Evolutionary conservation across 345 rosid genomes (phyloP).

Genomic region (Linum trigynum): DNA sequence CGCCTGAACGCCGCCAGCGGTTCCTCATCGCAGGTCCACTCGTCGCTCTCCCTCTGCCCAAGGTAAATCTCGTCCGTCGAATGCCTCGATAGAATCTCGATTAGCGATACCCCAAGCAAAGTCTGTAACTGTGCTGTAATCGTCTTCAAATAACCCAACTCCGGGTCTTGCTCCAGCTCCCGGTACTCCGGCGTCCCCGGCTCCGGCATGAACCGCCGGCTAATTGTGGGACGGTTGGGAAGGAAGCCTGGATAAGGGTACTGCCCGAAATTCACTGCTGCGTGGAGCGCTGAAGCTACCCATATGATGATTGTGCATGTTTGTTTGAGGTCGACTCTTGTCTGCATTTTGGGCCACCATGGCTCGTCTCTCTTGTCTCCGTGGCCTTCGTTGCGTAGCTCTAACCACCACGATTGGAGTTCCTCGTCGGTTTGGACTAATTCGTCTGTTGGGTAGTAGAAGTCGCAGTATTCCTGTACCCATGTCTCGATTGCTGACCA

Average conservation of each 20-base stretch:
- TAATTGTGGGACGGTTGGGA: slow-evolving; percentile 80
- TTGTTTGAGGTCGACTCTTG: slow-evolving; percentile 41
- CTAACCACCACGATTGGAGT: slow-evolving; percentile 86
- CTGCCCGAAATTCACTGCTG: slow-evolving; percentile 93
- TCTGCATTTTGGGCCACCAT: slow-evolving; percentile 78
- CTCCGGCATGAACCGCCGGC: slow-evolving; percentile 93
- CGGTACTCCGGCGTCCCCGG: slow-evolving; percentile 59
- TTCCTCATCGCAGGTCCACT: slow-evolving; percentile 72
- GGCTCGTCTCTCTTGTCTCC: slow-evolving; percentile 59
- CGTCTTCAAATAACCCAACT: slow-evolving; percentile 60
- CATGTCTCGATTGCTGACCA: slow-evolving; percentile 84
- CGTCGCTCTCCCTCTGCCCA: slow-evolving; percentile 62
- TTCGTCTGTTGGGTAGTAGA: slow-evolving; percentile 57
- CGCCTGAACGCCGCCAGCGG: slow-evolving; percentile 53
- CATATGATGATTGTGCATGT: slow-evolving; percentile 76
- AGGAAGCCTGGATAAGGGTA: slow-evolving; percentile 94
- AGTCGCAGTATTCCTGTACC: slow-evolving; percentile 67
- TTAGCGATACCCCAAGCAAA: slow-evolving; percentile 71
- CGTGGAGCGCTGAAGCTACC: slow-evolving; percentile 92
- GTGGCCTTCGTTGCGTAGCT: slow-evolving; percentile 63
- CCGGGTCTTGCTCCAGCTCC: slow-evolving; percentile 45
- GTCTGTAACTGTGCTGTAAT: slow-evolving; percentile 90
- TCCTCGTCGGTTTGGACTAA: slow-evolving; percentile 51
- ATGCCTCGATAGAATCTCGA: slow-evolving; percentile 74
- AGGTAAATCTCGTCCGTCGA: slow-evolving; percentile 78